These are phyloP conservation scores for Xylariaceae sp. DNA, from an alignment of 2,329 filamentous ascomycete genomes.

Conservation along the genomic window DNA sequence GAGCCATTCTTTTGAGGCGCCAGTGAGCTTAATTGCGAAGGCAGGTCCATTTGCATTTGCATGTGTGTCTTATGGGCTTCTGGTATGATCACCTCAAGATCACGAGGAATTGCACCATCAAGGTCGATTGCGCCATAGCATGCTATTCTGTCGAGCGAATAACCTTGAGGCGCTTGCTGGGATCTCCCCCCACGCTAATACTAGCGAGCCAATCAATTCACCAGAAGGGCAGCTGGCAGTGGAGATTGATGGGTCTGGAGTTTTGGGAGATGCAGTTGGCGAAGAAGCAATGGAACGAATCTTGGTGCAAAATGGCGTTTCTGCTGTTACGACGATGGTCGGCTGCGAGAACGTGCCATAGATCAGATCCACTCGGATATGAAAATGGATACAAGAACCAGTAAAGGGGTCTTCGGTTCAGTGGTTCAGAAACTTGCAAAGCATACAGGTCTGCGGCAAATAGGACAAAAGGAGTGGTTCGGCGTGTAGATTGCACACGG, in stretches of 20 bases:
- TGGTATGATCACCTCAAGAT: conserved; percentile 48
- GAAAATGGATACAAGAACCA: conserved; percentile 1
- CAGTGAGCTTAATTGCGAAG: conserved; percentile 35
- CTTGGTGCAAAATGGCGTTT: conserved; percentile 24
- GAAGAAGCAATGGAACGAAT: conserved; percentile 24
- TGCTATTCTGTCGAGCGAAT: conserved; percentile 38
- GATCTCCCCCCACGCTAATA: conserved; percentile 27
- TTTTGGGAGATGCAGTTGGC: conserved; percentile 22
- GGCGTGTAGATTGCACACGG: conserved; percentile 8
- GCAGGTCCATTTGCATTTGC: conserved; percentile 22
- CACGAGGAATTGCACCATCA: conserved; percentile 70
- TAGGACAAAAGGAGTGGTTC: conserved; percentile 5
- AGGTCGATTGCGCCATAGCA: conserved; percentile 45
- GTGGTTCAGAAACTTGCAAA: conserved; percentile 7
- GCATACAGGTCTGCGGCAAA: conserved; percentile 16
- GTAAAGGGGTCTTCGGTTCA: conserved; percentile 5
- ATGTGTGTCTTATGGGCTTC: conserved; percentile 20
- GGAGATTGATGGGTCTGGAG: conserved; percentile 5
- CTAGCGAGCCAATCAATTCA: conserved; percentile 34
- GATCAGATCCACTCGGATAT: conserved; percentile 25
- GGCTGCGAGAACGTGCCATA: conserved; percentile 15
- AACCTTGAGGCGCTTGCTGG: conserved; percentile 30
- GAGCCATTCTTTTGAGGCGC: conserved; percentile 32
- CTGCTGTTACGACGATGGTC: conserved; percentile 9
- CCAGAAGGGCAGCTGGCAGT: not conserved